phyloP scores from a whole-genome alignment of 2,329 filamentous ascomycete genomes.

The Colletotrichum viniferum region DNA sequence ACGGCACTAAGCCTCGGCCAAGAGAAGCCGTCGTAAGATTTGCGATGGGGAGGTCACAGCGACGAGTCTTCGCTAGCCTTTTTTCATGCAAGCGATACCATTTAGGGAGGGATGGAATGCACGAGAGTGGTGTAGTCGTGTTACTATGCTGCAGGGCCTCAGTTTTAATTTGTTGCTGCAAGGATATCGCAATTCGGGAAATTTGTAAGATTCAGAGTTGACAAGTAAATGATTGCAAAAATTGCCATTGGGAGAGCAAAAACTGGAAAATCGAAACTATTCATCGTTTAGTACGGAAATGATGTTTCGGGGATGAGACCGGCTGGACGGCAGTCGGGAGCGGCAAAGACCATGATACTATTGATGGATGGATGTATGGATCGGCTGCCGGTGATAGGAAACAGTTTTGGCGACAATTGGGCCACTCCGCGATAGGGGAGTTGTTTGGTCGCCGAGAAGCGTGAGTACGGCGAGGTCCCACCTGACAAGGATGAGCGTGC shows the following conservation, averaged over 20 bases:
- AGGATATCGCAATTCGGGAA: neutral
- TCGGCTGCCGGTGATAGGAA: conserved; percentile 10
- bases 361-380: neutral
- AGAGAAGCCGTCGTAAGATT: neutral
- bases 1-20: neutral
- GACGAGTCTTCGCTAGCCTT: neutral
- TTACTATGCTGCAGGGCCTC: neutral
- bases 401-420: neutral
- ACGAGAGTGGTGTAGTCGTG: neutral
- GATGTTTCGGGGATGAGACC: neutral
- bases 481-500: neutral
- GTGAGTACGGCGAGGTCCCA: neutral
- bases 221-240: neutral
- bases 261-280: neutral
- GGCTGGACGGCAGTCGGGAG: conserved; percentile 11
- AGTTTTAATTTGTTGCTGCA: neutral
- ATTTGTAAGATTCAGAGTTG: neutral
- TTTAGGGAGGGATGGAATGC: neutral
- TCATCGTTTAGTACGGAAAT: neutral
- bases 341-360: neutral
- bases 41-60: neutral
- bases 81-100: neutral
- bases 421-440: neutral
- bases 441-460: neutral
- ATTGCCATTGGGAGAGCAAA: neutral